phyloP scores from a whole-genome alignment of 1,284 basidiomycete species.

The Cryptococcus sp. region DNA sequence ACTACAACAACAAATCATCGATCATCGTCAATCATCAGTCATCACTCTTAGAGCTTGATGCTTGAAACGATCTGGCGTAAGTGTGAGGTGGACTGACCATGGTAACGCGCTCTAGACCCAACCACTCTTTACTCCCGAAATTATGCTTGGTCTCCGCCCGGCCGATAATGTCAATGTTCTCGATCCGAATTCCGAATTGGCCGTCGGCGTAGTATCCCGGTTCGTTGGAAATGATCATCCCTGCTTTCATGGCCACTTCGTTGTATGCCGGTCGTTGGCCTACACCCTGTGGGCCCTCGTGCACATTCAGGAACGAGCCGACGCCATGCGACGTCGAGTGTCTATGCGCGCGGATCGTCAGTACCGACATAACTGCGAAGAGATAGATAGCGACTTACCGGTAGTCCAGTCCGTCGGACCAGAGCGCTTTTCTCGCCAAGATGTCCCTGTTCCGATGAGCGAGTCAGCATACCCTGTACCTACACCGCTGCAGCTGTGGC shows the following conservation, averaged over 20 bases:
- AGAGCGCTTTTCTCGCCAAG: conserved; percentile 78
- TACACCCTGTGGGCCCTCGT: conserved; percentile 90
- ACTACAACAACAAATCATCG: conserved; percentile 54
- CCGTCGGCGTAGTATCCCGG: conserved; percentile 95
- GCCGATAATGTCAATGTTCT: conserved; percentile 79
- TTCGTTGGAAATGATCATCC: conserved; percentile 90
- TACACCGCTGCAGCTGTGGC: too few species aligned
- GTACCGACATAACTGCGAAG: neutral
- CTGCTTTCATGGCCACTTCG: conserved; percentile 69
- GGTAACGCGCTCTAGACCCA: conserved; percentile 81
- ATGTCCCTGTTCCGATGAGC: conserved; percentile 64
- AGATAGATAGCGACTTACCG: conserved; percentile 37
- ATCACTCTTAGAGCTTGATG: neutral
- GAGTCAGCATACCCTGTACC: neutral
- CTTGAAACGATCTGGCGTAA: too few species aligned
- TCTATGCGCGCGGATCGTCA: conserved; percentile 48
- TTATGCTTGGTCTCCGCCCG: conserved; percentile 74
- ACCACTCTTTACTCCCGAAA: conserved; percentile 80
- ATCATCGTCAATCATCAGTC: too few species aligned
- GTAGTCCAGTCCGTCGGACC: conserved; percentile 82
- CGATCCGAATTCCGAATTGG: conserved; percentile 88
- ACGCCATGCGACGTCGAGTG: conserved; percentile 95
- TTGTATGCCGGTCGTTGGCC: conserved; percentile 68
- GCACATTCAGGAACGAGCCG: conserved; percentile 88
- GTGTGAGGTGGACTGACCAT: conserved; percentile 65